phyloP scores from a whole-genome alignment of 345 rosid species.

The Conringia planisiliqua region DNA sequence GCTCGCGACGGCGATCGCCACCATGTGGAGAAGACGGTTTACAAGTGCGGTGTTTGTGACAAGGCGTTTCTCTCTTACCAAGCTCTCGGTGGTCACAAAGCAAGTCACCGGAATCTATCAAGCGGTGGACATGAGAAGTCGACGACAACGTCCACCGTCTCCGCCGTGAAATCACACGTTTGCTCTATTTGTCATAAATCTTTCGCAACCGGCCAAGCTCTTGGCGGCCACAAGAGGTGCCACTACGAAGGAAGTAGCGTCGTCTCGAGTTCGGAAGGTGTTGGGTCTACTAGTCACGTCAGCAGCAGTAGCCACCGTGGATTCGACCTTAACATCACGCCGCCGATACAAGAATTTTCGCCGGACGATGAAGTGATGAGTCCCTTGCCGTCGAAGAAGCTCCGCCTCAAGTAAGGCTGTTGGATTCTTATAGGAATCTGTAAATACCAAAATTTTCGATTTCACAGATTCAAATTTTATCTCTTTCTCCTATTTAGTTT shows the following conservation, averaged over 20 bases:
- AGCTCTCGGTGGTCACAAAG: conserved; percentile 90
- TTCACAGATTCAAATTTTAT: not conserved
- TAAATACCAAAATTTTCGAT: not conserved
- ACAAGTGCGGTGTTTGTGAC: conserved; percentile 71
- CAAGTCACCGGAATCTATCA: conserved; percentile 55
- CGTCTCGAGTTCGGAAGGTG: conserved; percentile 40
- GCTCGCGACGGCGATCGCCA: conserved; percentile 28
- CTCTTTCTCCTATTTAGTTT: not conserved
- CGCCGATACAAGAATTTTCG: conserved; percentile 41
- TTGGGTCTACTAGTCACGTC: conserved; percentile 45
- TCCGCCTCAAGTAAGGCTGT: conserved; percentile 26
- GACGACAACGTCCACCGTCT: not conserved
- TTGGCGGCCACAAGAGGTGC: conserved; percentile 90
- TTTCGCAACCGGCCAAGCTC: conserved; percentile 83
- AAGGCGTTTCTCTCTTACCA: conserved; percentile 74
- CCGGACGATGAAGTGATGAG: conserved; percentile 49
- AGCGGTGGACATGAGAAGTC: not conserved
- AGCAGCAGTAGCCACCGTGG: conserved; percentile 44
- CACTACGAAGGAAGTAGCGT: conserved; percentile 66
- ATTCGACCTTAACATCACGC: conserved; percentile 60
- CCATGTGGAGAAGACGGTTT: conserved; percentile 4
- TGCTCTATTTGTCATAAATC: conserved; percentile 74
- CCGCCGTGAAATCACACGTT: conserved; percentile 57
- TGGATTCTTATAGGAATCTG: not conserved
- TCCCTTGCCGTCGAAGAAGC: conserved; percentile 43